Percentiles rank a stretch among this genome's conserved stretches.
These are phyloP conservation scores for Calocera cornea DNA, from an alignment of 768 basidiomycete genomes.

Conservation along the genomic window DNA sequence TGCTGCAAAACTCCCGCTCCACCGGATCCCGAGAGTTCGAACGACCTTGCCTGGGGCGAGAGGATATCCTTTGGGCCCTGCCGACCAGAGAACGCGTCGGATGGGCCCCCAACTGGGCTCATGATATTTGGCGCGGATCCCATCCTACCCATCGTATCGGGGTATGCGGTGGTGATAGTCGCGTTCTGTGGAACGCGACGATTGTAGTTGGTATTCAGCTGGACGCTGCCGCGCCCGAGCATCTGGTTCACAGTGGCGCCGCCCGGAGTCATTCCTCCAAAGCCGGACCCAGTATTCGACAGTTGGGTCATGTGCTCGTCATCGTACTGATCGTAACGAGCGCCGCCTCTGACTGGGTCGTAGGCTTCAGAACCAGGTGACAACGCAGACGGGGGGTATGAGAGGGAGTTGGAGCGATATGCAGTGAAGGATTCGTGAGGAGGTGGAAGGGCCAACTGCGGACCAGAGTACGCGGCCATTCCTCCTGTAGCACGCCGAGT, in stretches of 20 bases:
- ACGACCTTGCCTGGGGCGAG: not conserved
- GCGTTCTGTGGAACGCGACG: not conserved
- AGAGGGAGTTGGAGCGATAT: not conserved
- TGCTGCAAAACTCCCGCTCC: not conserved
- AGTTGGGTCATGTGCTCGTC: not conserved
- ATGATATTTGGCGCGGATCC: not conserved
- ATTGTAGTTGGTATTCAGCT: not conserved
- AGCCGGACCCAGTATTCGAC: not conserved
- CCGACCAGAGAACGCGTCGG: not conserved
- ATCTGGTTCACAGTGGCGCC: not conserved
- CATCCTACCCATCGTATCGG: not conserved
- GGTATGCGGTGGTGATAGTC: not conserved
- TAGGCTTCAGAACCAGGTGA: not conserved
- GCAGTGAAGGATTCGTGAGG: not conserved
- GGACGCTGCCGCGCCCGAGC: conserved; percentile 2
- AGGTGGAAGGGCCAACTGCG: not conserved
- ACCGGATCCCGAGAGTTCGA: not conserved
- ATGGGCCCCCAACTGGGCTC: not conserved
- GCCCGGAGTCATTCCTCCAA: not conserved
- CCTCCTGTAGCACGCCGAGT: not conserved
- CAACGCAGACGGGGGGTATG: not conserved
- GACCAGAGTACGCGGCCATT: not conserved
- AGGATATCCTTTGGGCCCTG: not conserved
- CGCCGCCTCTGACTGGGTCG: not conserved
- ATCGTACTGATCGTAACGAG: not conserved